Evolutionary conservation across 2,329 filamentous ascomycete genomes (phyloP).

Genomic region (Diaporthe aspalathi): DNA sequence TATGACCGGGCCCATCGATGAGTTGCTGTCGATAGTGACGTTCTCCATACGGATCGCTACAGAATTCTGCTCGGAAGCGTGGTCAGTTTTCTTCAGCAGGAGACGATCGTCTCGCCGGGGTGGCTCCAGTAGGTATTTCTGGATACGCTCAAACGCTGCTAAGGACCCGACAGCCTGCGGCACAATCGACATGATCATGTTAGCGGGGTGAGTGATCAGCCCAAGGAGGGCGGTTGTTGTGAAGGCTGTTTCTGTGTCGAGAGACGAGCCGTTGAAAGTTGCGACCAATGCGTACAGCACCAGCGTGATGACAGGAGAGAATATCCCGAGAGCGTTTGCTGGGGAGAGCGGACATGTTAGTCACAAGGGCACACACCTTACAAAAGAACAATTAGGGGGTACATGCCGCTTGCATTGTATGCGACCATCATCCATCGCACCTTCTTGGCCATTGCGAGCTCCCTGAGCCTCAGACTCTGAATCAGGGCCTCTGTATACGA

Average conservation of each 20-base stretch:
- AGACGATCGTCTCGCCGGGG: not conserved
- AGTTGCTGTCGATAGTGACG: not conserved
- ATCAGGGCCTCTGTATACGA: not conserved
- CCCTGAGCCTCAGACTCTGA: not conserved
- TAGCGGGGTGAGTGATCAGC: not conserved
- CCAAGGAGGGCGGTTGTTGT: not conserved
- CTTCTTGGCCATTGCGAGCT: not conserved
- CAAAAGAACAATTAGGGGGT: not conserved
- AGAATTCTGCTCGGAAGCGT: not conserved
- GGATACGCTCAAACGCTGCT: not conserved
- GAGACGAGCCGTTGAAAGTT: not conserved
- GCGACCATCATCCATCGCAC: constrained; percentile 14
- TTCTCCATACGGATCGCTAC: not conserved
- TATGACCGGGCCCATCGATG: not conserved
- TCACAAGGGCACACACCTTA: not conserved
- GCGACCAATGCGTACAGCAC: not conserved
- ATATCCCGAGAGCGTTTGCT: not conserved
- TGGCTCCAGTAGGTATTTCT: not conserved
- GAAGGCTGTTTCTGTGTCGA: not conserved
- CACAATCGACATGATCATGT: not conserved
- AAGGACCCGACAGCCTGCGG: not conserved
- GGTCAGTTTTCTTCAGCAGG: not conserved
- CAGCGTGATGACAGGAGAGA: not conserved
- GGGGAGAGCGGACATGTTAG: not conserved
- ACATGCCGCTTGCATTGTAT: not conserved